Conservation (phyloP, 768 basidiomycete genomes). For the Trametes cubensis region DNA sequence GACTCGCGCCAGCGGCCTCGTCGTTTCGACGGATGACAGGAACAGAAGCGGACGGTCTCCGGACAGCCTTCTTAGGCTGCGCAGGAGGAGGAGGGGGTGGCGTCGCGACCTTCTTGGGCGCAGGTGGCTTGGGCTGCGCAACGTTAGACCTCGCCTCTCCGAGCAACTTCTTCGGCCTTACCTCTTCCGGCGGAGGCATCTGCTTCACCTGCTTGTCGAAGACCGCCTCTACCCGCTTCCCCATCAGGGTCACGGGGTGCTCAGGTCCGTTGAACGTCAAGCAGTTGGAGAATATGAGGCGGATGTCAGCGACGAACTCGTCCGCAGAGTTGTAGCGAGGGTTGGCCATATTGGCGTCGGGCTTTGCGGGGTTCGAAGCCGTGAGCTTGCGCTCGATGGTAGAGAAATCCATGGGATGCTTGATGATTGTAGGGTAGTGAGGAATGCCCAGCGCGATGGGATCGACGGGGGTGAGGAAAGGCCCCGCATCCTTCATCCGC, state of each 20-base stretch:
- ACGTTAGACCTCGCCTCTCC: constrained; percentile 14
- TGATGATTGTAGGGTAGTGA: constrained; percentile 86
- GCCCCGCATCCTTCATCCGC: constrained; percentile 79
- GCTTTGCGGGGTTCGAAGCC: constrained; percentile 79
- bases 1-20: constrained; percentile 51
- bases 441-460: constrained; percentile 80
- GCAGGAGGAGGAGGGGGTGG: constrained; percentile 47
- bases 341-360: constrained; percentile 66
- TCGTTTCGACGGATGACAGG: constrained; percentile 86
- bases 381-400: constrained; percentile 88
- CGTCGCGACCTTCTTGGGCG: constrained; percentile 45
- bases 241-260: constrained; percentile 77
- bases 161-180: constrained; percentile 35
- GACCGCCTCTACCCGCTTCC: constrained; percentile 76
- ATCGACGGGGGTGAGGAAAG: constrained; percentile 90
- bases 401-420: constrained; percentile 90
- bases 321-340: constrained; percentile 79
- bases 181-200: constrained; percentile 77
- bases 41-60: constrained; percentile 78
- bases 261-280: constrained; percentile 92
- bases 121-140: constrained; percentile 47
- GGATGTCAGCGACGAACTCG: constrained; percentile 84
- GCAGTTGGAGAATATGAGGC: constrained; percentile 87
- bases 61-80: constrained; percentile 50
- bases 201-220: constrained; percentile 90